Conservation (phyloP, 305 asterid species). For the Fraxinus xanthoxyloides region DNA sequence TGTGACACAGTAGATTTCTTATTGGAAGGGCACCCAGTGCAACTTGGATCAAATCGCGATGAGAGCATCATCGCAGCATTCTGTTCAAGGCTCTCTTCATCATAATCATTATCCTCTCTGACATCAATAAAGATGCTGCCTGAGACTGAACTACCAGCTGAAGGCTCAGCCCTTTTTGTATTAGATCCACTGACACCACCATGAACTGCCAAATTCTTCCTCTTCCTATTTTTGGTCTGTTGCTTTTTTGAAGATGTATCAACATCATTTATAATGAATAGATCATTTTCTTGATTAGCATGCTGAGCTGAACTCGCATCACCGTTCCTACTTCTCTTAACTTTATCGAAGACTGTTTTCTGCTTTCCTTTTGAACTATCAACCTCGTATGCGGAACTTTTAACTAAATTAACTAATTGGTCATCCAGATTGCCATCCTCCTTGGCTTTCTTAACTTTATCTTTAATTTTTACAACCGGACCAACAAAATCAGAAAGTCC, state of each 20-base stretch:
- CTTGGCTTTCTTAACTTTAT: constrained; percentile 36
- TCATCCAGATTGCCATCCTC: constrained; percentile 40
- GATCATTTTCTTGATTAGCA: constrained; percentile 34
- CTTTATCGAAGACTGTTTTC: constrained; percentile 39
- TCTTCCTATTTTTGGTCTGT: constrained; percentile 45
- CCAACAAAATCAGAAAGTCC: constrained; percentile 40
- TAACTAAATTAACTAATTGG: constrained; percentile 24
- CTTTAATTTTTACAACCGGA: constrained; percentile 32
- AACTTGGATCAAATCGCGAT: constrained; percentile 95
- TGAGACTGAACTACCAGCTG: constrained; percentile 45
- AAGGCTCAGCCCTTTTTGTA: constrained; percentile 49
- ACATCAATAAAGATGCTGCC: constrained; percentile 38
- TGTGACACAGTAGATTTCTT: constrained; percentile 42
- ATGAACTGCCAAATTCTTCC: constrained; percentile 37
- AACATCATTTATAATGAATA: constrained; percentile 34
- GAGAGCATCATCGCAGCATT: constrained; percentile 99
- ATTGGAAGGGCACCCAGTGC: constrained; percentile 76
- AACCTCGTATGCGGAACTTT: constrained; percentile 35
- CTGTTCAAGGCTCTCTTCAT: constrained; percentile 93
- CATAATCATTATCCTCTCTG: constrained; percentile 73
- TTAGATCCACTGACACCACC: constrained; percentile 33
- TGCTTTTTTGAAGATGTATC: constrained; percentile 38
- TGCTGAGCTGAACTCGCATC: constrained; percentile 35
- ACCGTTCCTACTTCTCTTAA: constrained; percentile 31
- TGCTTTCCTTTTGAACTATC: constrained; percentile 35